phyloP scores from a whole-genome alignment of 768 basidiomycete species.

The Suillus americanus region DNA sequence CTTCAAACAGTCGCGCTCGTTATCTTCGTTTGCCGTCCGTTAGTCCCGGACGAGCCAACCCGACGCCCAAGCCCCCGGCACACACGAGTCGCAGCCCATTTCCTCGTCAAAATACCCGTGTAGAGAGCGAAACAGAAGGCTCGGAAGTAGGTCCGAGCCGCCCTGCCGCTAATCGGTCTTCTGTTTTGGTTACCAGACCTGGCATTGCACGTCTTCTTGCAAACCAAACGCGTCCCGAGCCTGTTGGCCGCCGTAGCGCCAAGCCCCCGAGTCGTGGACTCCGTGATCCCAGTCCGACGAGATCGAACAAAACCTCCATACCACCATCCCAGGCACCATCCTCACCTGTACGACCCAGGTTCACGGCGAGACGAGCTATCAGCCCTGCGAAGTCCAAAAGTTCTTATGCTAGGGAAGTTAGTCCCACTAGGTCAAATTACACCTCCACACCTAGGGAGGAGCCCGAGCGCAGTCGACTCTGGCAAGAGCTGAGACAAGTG shows the following conservation, averaged over 20 bases:
- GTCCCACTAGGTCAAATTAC: constrained; percentile 26
- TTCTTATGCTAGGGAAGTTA: constrained; percentile 27
- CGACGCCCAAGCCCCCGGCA: constrained; percentile 30
- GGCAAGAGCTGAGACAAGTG: constrained; percentile 55
- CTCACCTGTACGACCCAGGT: constrained; percentile 33
- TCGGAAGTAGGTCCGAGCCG: constrained; percentile 28
- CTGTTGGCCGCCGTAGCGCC: constrained; percentile 24
- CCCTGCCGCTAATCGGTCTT: constrained; percentile 22
- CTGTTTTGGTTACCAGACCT: constrained; percentile 26
- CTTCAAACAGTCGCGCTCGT: constrained; percentile 63
- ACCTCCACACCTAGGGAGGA: constrained; percentile 34
- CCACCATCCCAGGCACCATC: constrained; percentile 21
- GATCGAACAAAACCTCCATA: constrained; percentile 24
- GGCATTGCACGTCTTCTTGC: constrained; percentile 41
- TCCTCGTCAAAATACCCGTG: constrained; percentile 25
- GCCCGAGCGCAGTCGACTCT: constrained; percentile 45
- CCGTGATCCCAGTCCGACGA: constrained; percentile 33
- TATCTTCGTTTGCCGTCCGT: constrained; percentile 73
- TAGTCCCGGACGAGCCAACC: constrained; percentile 36
- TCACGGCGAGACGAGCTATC: constrained; percentile 35
- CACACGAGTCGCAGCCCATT: constrained; percentile 29
- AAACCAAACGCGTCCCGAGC: constrained; percentile 30
- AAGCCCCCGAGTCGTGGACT: constrained; percentile 24
- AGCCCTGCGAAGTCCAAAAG: constrained; percentile 38
- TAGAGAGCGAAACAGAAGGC: constrained; percentile 32